A percentile compares a stretch with the other conserved stretches of the same genome.
Evolutionary conservation across 179 eudicot genomes (phyloP).

Genomic region (Drosera spatulata): DNA sequence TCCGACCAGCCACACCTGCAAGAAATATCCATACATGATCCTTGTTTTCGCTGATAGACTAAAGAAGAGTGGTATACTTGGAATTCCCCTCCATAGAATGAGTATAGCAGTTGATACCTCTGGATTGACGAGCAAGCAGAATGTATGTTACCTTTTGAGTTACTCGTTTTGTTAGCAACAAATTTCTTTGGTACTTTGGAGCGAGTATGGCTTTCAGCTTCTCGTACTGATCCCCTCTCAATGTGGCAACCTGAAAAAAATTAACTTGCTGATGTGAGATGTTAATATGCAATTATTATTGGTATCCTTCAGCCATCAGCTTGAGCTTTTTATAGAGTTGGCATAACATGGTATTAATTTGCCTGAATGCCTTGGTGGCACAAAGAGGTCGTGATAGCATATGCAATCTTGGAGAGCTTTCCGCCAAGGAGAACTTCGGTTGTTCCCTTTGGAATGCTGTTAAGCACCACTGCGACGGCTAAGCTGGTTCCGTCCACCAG

Average conservation of each 20-base stretch:
- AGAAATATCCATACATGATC: constrained; percentile 14
- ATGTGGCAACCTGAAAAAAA: constrained; percentile 28
- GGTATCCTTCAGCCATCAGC: no score
- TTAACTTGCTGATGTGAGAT: no score
- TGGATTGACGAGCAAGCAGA: no score
- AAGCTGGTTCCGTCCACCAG: constrained; percentile 52
- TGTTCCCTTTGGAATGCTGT: constrained; percentile 32
- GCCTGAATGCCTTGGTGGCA: constrained; percentile 45
- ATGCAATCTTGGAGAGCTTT: constrained; percentile 33
- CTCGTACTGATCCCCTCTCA: constrained; percentile 29
- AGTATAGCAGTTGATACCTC: no score
- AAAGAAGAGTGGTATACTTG: no score
- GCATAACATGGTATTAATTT: no score
- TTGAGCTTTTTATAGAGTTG: no score
- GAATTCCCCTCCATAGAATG: no score
- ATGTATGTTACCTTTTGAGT: constrained; percentile 31
- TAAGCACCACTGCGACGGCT: constrained; percentile 39
- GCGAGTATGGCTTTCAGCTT: constrained; percentile 26
- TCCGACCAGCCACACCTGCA: constrained; percentile 9
- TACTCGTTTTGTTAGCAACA: constrained; percentile 21
- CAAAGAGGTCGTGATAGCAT: constrained; percentile 27
- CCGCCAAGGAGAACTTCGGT: constrained; percentile 17
- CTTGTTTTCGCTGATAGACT: no score
- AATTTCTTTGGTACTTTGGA: constrained; percentile 16
- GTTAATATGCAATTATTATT: no score